Evolutionary conservation across 2,329 filamentous ascomycete genomes (phyloP), one percentile per base, ranked within the genome.

Genomic region (Pseudocercospora fuligena): DNA sequence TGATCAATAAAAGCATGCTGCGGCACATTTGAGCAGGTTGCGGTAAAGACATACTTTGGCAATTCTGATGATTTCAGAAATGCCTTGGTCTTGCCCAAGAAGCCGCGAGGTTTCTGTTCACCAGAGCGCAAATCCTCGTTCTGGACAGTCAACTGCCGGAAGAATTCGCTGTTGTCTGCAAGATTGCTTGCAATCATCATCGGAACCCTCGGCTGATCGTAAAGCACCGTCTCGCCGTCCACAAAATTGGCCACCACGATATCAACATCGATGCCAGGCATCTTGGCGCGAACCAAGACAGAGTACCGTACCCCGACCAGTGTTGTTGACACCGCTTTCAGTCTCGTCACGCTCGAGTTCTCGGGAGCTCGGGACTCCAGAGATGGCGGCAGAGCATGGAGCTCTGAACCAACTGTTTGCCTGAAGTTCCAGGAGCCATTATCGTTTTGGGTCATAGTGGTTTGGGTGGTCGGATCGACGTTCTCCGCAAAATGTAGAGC

Each of bases 251-350:
- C 63, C 27, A 66, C 29, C 12, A 64, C 36, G 14, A 70, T 60
- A 6, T 65, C 60, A 1, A 69, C 63, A 33, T 68, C 64, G 40
- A 70, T 65, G 5, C 66, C 66, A 21, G 67, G 67, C 67, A 70
- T 69, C 2, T 43, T 49, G 5, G 60, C 65, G 14, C 46, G 54
- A 40, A 61, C 47, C 33, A 33, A 40, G 5, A 69, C 21, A 2
- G 47, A 56, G 36, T 70, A 66, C 49, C 63, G 36, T 14, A 66
- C 57, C 31, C 36, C 60, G 31, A 66, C 54, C 11, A 58, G 29
- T 6, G 36, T 21, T 23, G 53, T 60, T 16, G 19, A 54, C 16
- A 49, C 56, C 8, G 25, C 25, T 31, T 54, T 54, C 51, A 54
- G 3, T 27, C 25, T 54, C 25, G 58, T 23, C 2, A 43, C 36